Conservation (phyloP, 1,284 basidiomycete species). For the Erythrobasidium hasegawianum region DNA sequence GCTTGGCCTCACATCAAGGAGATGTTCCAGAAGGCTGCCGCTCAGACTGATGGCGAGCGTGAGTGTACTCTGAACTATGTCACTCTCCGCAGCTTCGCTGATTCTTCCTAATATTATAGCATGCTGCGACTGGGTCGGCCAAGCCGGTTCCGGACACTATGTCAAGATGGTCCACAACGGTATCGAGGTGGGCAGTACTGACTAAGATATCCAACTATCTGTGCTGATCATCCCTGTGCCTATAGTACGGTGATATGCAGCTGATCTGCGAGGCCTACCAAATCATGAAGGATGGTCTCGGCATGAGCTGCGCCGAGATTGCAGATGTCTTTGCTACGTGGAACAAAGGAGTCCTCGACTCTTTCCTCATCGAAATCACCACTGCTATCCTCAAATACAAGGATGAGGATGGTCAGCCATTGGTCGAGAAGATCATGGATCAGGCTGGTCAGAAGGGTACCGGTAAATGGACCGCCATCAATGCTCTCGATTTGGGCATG, state of each 20-base stretch:
- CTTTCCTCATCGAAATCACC: constrained; percentile 98
- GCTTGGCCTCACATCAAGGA: constrained; percentile 97
- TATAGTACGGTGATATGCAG: constrained; percentile 98
- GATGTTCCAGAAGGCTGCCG: constrained; percentile 97
- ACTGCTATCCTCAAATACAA: constrained; percentile 92
- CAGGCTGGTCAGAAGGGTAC: constrained; percentile 98
- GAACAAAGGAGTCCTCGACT: constrained; percentile 99
- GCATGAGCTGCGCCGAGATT: constrained; percentile 76
- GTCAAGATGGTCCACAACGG: constrained; percentile 94
- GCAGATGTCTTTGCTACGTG: constrained; percentile 64
- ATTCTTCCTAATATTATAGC: too few species aligned
- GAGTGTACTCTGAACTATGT: too few species aligned
- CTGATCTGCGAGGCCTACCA: constrained; percentile 98
- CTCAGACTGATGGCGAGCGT: constrained; percentile 73
- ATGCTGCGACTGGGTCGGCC: constrained; percentile 99
- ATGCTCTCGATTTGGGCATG: constrained; percentile 86
- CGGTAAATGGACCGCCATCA: constrained; percentile 99
- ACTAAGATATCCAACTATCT: too few species aligned
- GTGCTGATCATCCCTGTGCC: too few species aligned
- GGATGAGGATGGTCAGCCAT: constrained; percentile 86
- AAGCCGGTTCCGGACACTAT: constrained; percentile 88
- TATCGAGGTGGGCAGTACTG: constrained; percentile 79
- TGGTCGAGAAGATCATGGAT: constrained; percentile 92
- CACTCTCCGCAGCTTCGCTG: too few species aligned
- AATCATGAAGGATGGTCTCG: constrained; percentile 95